These are phyloP conservation scores for Solanum pinnatisectum DNA, from an alignment of 257 asterid species.

Conservation along the genomic window DNA sequence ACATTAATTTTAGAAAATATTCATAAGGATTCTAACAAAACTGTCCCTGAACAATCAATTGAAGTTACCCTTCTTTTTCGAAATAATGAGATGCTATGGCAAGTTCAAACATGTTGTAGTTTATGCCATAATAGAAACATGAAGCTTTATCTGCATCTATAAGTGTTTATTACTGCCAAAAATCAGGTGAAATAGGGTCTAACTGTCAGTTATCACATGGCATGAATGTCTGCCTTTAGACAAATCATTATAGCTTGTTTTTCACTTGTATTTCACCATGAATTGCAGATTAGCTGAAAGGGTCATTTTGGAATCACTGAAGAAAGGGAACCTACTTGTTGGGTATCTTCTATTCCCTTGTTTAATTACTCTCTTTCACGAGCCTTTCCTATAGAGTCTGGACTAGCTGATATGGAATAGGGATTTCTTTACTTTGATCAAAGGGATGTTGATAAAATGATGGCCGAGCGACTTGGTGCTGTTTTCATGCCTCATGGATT, in stretches of 20 bases:
- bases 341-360: constrained; percentile 43
- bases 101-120: not conserved
- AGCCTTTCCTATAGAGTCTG: not conserved
- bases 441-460: constrained; percentile 81
- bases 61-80: not conserved
- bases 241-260: not conserved
- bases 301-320: constrained; percentile 53
- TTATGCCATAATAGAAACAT: not conserved
- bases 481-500: constrained; percentile 93
- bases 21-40: not conserved
- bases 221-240: not conserved
- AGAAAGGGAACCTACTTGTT: constrained; percentile 53
- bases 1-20: not conserved
- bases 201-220: not conserved
- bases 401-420: not conserved
- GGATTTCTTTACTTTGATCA: constrained; percentile 11
- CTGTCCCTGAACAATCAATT: not conserved
- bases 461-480: constrained; percentile 69
- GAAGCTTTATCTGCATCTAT: not conserved
- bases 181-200: not conserved
- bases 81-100: not conserved
- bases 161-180: not conserved
- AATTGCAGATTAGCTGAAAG: constrained; percentile 74
- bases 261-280: constrained; percentile 7
- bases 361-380: not conserved